Evolutionary conservation across 306 rosid species (phyloP).

Genomic region (Hippophae gyantsensis): DNA sequence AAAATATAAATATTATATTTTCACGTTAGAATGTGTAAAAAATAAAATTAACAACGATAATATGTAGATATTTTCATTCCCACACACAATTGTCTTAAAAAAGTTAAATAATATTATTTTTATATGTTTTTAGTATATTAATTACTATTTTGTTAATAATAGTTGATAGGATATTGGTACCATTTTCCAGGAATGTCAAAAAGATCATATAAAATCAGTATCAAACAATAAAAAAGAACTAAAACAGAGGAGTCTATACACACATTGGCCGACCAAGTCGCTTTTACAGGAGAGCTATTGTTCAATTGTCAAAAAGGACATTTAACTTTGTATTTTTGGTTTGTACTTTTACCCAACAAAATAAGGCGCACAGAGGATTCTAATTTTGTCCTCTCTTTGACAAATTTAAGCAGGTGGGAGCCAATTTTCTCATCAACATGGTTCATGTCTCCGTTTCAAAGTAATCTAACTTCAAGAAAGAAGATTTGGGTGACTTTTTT

Average conservation of each 20-base stretch:
- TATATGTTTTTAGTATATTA: too few species aligned
- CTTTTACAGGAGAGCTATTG: slow-evolving; percentile 6
- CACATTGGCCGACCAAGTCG: slow-evolving; percentile 20
- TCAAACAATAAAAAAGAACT: slow-evolving; percentile 7
- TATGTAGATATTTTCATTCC: too few species aligned
- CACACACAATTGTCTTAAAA: too few species aligned
- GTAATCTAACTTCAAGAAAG: too few species aligned
- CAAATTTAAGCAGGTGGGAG: slow-evolving; percentile 4
- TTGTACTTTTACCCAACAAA: slow-evolving; percentile 3
- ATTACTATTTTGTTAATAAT: too few species aligned
- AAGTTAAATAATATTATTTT: too few species aligned
- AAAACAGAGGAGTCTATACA: not conserved
- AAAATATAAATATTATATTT: too few species aligned
- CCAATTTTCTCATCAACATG: slow-evolving; percentile 7
- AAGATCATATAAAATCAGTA: not conserved
- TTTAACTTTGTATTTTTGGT: not conserved
- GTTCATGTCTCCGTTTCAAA: not conserved
- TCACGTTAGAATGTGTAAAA: too few species aligned
- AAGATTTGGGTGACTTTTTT: not conserved
- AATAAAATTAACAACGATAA: too few species aligned
- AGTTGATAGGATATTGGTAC: too few species aligned
- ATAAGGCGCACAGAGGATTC: slow-evolving; percentile 8
- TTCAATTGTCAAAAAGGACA: not conserved
- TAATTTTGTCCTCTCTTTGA: slow-evolving; percentile 8
- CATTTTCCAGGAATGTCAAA: too few species aligned